Base-by-base conservation (phyloP, 306 rosid genomes). In the Sechiopsis laciniata region DNA sequence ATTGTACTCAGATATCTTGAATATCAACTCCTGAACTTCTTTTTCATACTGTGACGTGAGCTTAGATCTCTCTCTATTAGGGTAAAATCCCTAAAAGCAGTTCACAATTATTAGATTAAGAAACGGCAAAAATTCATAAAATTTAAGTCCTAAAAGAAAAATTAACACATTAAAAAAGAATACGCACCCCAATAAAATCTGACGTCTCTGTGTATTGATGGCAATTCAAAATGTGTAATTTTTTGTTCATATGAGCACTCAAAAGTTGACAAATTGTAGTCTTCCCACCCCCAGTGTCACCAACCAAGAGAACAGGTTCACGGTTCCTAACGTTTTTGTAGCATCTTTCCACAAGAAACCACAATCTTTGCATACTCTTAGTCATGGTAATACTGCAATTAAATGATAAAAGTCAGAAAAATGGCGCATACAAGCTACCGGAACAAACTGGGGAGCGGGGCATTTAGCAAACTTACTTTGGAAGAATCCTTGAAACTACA, bases 211-310 rank as follows among this genome's bases (percentile, higher is more conserved):
- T 86, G 78, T 88, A 89, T 79, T 94, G 97, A 82, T 94, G 98
- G 80, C 98, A 94, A 77, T 94, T 94, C 75, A 94, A 82, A 32
- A 85, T 94, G 76, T 86, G 96, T 61, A 94, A 85, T 66, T 87
- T 89, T 50, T 75, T 80, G 78, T 77, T 84, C 88, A 88, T 81
- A 80, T 69, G 63, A 70, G 81, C 79, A 85, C 92, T 90, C 85
- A 94, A 79, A 57, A 87, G 80, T 81, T 94, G 97, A 78, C 98
- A 94, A 60, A 94, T 93, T 22, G 97, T 94, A 63, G 98, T 94
- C 87, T 94, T 94, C 79, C 98, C 98, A 80, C 96, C 96, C 79
- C 98, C 98, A 3, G 98, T 94, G 83, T 94, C 97, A 79, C 98
- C 98, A 78, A 94, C 88, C 76, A 94, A 96, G 68, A 94, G 91